Base-by-base conservation (phyloP, 495 filamentous ascomycete genomes). In the Acidiella bohemica region DNA sequence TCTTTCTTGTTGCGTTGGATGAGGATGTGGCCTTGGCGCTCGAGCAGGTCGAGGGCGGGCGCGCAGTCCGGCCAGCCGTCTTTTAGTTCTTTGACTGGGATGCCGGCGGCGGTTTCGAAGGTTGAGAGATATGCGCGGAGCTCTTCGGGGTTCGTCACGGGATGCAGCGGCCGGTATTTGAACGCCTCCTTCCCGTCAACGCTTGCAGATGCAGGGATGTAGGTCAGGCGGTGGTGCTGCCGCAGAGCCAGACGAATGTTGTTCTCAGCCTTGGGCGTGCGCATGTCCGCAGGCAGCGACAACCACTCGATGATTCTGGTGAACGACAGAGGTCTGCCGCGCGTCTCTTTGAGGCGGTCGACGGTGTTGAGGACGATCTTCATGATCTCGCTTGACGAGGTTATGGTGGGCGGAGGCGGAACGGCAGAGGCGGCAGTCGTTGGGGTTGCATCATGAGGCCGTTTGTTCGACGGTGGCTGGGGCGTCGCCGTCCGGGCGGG, bases 1-100 rank as follows among this genome's bases (percentile, higher is more conserved):
- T 96, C 92, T 62, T 96, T 96, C 66, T 92, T 93, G 41, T 86
- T 87, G 27, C 86, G 72, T 20, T 80, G 80, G 12, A 93, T 81
- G 14, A 95, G 65, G 10, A 96, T 65, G 61, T 80, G 78, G 39
- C 83, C 78, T 49, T 80, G 73, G 14, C 59, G 59, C 66, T 96
- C 90, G 40, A 96, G 64, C 48, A 74, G 67, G 42, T 74, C 71
- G 60, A 97, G 81, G 1, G 80, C 70, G 12, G 76, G 71, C 31
- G 84, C 73, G 45, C 81, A 86, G 44, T 78, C 78, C 5, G 77
- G 73, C 90, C 90, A 97, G 20, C 92, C 92, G 53, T 97, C 90
- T 57, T 88, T 87, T 20, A 97, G 68, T 42, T 93, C 84, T 54
- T 81, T 83, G 34, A 95, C 83, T 32, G 62, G 66, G 37, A 95